Base-by-base conservation (phyloP, 345 rosid genomes). In the Pugionium dolabratum region DNA sequence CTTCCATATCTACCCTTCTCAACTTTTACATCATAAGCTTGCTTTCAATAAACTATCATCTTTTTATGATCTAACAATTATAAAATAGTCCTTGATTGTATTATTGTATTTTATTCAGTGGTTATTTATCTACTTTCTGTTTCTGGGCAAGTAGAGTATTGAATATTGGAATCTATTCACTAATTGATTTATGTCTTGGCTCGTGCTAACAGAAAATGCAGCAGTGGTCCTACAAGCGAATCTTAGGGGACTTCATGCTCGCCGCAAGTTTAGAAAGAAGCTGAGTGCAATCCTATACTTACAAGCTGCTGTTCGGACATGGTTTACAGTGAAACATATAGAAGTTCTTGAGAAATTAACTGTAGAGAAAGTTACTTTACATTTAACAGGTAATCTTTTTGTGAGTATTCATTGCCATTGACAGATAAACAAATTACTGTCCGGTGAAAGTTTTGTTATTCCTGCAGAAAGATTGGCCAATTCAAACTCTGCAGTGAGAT, bases 151-250 rank as follows among this genome's bases (percentile, higher is more conserved):
- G 48, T 32, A 40, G 52, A 58, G 53, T 42, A 48, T 6, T 56
- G 32, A 49, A 54, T 18, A 61, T 53, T 4, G 33, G 48, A 70
- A 57, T 31, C 45, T 48, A 46, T 67, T 56, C 48, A 50, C 53
- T 32, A 35, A 39, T 68, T 55, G 35, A 66, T 53, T 33, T 32
- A 26, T 9, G 5, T 34, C 29, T 43, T 54, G 43, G 11, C 40
- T 64, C 40, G 54, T 70, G 50, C 64, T 72, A 76, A 64, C 77
- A 85, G 92, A 82, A 64, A 76, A 35, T 75, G 89, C 95, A 26
- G 90, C 87, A 67, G 69, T 34, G 67, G 72, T 77, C 67, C 87
- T 92, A 74, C 96, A 91, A 78, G 78, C 87, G 28, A 76, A 69
- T 52, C 71, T 80, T 46, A 84, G 92, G 77, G 72, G 81, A 64